Evolutionary conservation across 2,329 filamentous ascomycete species (phyloP).

Genomic region (Penicillium janthinellum): DNA sequence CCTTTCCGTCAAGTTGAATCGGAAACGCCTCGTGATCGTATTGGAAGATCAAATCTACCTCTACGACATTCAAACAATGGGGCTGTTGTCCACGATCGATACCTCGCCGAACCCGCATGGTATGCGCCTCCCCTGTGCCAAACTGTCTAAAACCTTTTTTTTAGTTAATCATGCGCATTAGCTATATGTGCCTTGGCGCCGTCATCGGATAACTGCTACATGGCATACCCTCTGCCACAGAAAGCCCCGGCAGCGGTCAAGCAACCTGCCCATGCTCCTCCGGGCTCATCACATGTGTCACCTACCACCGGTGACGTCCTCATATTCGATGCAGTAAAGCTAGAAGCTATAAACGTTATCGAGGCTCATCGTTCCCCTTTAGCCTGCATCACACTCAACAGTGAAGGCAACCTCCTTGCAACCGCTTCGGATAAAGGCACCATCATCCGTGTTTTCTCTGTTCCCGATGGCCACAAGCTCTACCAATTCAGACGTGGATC

Average conservation of each 20-base stretch:
- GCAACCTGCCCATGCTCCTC: slow-evolving; percentile 79
- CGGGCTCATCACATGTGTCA: slow-evolving; percentile 69
- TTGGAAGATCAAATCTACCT: slow-evolving; percentile 96
- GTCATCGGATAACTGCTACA: slow-evolving; percentile 92
- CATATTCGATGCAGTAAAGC: slow-evolving; percentile 83
- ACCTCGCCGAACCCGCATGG: slow-evolving; percentile 88
- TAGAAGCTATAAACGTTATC: slow-evolving; percentile 93
- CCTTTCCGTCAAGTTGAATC: slow-evolving; percentile 87
- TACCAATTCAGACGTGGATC: slow-evolving; percentile 96
- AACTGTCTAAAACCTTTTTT: neutral
- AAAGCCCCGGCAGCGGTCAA: slow-evolving; percentile 57
- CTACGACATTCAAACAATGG: slow-evolving; percentile 99
- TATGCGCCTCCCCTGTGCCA: slow-evolving; percentile 34
- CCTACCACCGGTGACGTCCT: slow-evolving; percentile 90
- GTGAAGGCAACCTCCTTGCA: slow-evolving; percentile 85
- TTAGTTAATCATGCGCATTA: slow-evolving; percentile 26
- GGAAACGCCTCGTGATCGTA: slow-evolving; percentile 89
- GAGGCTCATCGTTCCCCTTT: slow-evolving; percentile 92
- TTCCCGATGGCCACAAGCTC: slow-evolving; percentile 87
- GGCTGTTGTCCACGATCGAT: slow-evolving; percentile 84
- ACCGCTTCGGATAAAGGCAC: slow-evolving; percentile 97
- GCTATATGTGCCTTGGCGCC: slow-evolving; percentile 92
- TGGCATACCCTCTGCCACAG: slow-evolving; percentile 86
- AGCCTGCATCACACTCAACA: slow-evolving; percentile 88
- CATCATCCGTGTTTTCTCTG: slow-evolving; percentile 92